phyloP scores from a whole-genome alignment of 1,139 yeast genomes.

The Yamadazyma mexicana region DNA sequence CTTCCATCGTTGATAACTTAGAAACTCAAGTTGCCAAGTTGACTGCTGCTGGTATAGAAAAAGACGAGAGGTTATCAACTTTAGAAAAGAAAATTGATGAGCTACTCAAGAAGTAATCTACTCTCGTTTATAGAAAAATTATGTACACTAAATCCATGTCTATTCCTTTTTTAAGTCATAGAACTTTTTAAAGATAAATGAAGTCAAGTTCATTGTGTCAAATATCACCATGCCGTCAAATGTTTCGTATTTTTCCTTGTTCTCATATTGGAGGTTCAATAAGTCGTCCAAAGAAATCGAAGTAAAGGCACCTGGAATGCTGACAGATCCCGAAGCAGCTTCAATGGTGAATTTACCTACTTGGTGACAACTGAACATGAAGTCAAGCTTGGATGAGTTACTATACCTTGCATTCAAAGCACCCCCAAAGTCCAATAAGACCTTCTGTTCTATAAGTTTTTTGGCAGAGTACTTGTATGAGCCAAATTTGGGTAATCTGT shows the following conservation, averaged over 20 bases:
- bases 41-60: conserved; percentile 54
- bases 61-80: conserved; percentile 56
- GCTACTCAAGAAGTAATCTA: conserved; percentile 26
- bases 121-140: conserved; percentile 1
- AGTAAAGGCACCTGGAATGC: conserved; percentile 52
- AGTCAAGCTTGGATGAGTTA: conserved; percentile 64
- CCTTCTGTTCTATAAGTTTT: conserved; percentile 70
- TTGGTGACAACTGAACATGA: conserved; percentile 75
- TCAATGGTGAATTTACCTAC: conserved; percentile 75
- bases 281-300: conserved; percentile 66
- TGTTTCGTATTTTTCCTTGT: conserved; percentile 47
- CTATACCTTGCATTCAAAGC: conserved; percentile 39
- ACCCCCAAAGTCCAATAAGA: conserved; percentile 60
- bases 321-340: conserved; percentile 47
- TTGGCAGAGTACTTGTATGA: conserved; percentile 81
- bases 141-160: conserved; percentile 7
- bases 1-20: conserved; percentile 53
- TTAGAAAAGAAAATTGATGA: conserved; percentile 45
- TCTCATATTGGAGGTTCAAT: conserved; percentile 66
- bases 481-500: conserved; percentile 75
- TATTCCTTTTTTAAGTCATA: conserved; percentile 46
- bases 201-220: conserved; percentile 63
- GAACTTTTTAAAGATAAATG: conserved; percentile 71
- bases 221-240: conserved; percentile 69
- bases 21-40: conserved; percentile 56